phyloP scores from a whole-genome alignment of 2,329 filamentous ascomycete genomes.

The Trichoderma koningii region DNA sequence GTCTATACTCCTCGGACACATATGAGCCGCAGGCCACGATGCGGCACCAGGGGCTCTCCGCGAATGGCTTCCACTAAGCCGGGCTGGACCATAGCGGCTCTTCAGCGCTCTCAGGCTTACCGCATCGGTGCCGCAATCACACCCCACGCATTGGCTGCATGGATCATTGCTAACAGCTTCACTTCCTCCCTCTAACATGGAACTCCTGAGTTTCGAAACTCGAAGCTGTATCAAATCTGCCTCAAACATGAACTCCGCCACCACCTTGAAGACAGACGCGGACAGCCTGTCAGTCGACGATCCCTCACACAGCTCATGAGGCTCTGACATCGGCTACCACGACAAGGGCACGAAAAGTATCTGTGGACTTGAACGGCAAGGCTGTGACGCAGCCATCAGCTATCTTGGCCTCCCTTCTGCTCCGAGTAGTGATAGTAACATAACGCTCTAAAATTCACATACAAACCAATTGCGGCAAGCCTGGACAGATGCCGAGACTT shows the following conservation, averaged over 20 bases:
- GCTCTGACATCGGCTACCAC: background rate
- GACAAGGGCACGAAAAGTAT: too few relatives aligned
- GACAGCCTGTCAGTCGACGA: background rate
- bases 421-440: background rate
- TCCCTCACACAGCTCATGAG: background rate
- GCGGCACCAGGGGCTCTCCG: conserved; percentile 22
- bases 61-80: background rate
- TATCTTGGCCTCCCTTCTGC: background rate
- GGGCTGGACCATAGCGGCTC: background rate
- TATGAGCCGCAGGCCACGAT: background rate
- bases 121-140: background rate
- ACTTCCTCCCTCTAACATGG: conserved; percentile 27
- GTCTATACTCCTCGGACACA: background rate
- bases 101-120: background rate
- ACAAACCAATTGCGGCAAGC: background rate
- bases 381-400: background rate
- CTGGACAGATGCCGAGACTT: background rate
- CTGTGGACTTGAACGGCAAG: background rate
- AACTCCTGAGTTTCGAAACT: conserved; percentile 45
- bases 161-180: conserved; percentile 13
- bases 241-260: conserved; percentile 42
- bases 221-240: conserved; percentile 50
- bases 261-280: background rate
- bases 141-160: background rate
- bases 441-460: background rate